Conservation (phyloP, 345 rosid genomes). For the Turnera subulata region DNA sequence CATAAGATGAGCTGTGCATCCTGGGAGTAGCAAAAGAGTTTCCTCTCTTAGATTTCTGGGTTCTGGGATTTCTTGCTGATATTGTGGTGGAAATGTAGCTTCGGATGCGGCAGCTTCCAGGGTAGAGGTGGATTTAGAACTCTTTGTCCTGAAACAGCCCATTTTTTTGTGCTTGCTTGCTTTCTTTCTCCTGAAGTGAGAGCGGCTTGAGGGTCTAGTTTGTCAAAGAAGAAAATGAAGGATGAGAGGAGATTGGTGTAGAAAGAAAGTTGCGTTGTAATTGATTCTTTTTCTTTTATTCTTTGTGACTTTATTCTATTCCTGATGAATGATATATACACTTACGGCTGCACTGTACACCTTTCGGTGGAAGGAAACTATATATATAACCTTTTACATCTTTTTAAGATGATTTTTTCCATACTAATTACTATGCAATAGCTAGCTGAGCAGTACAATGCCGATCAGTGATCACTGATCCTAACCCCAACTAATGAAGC, state of each 20-base stretch:
- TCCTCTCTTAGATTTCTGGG: constrained; percentile 32
- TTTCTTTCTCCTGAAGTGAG: background rate
- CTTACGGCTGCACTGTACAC: background rate
- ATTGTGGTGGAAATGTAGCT: constrained; percentile 6
- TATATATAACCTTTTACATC: too few species aligned
- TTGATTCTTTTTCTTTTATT: constrained; percentile 1
- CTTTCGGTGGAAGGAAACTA: constrained; percentile 22
- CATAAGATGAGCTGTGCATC: constrained; percentile 67
- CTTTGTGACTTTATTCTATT: constrained; percentile 23
- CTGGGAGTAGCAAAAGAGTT: constrained; percentile 52
- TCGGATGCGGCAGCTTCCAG: constrained; percentile 11
- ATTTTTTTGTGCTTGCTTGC: constrained; percentile 16
- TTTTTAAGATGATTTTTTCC: too few species aligned
- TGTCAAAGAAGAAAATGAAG: constrained; percentile 3
- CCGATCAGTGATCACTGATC: too few species aligned
- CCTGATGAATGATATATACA: constrained; percentile 11
- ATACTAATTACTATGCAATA: too few species aligned
- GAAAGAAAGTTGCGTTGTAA: constrained; percentile 15
- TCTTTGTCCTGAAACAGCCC: constrained; percentile 46
- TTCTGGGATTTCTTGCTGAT: background rate
- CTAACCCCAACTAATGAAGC: too few species aligned
- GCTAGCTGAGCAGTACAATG: too few species aligned
- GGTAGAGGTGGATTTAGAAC: constrained; percentile 23
- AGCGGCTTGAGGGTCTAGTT: background rate
- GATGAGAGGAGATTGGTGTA: constrained; percentile 1